Base-by-base conservation (phyloP, 345 rosid species). In the Eucalyptus paniculata region DNA sequence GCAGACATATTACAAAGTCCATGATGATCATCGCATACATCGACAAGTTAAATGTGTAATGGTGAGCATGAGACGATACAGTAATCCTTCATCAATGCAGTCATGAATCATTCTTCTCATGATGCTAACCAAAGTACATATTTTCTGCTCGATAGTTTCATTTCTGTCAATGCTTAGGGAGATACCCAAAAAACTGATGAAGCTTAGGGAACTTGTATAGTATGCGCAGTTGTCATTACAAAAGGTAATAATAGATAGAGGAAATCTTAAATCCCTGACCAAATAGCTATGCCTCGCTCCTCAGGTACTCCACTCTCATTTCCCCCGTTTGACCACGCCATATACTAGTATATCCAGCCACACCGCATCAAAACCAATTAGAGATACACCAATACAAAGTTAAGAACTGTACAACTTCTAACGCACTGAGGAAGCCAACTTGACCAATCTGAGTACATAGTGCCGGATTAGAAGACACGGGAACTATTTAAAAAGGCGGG, bases 1-100 rank as follows among this genome's bases (percentile, higher is more conserved):
- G 97, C 91, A 86, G 50, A 91, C 90, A 56, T 82, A 92, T 83
- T 42, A 90, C 49, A n/a, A 62, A 82, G 50, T 50, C 58, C 69
- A 42, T 40, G 40, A 18, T 80, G 30, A 15, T 30, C 50, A 56
- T 54, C 60, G 58, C 37, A 23, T 13, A 44, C 34, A 44, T 32
- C 49, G 21, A 21, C 45, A 19, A 47, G 45, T 45, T 21, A 50
- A 32, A 69, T 30, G 86, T 19, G 40, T 49, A 32, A 50, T 40
- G 47, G 30, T 40, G 30, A 77, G 85, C 47, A 77, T 23, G 24
- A 44, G 85, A 77, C 47, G 13, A 23, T 77, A 77, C 47, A 6
- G 85, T 77, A 77, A 77, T 77, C 28, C 83, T 77, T 37, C 16
- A 2, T 77, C 47, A 21, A 77, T 37, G 47, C 47, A 37, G 16